Conservation (phyloP, 345 rosid genomes). For the Anastatica hierochuntica region DNA sequence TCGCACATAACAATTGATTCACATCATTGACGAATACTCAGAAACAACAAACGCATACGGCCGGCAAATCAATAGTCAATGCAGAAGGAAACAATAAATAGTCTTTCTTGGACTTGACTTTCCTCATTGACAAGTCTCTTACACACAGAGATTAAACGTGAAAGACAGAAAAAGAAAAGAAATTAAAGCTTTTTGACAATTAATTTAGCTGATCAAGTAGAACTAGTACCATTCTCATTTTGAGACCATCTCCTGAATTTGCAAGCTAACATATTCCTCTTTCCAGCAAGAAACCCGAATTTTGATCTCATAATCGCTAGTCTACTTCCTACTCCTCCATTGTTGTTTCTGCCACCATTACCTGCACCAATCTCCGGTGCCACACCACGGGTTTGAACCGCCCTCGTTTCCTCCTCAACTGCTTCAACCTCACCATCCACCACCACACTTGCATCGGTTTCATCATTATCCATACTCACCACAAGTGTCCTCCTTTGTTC, state of each 20-base stretch:
- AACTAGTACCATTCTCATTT: conserved; percentile 31
- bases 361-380: conserved; percentile 24
- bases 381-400: conserved; percentile 37
- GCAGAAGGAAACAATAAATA: too few relatives aligned
- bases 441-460: background rate
- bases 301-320: conserved; percentile 40
- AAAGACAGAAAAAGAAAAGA: too few relatives aligned
- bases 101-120: too few relatives aligned
- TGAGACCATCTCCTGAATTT: conserved; percentile 50
- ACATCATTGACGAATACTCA: too few relatives aligned
- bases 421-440: conserved; percentile 28
- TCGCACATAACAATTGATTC: too few relatives aligned
- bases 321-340: conserved; percentile 37
- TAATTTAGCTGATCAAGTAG: conserved; percentile 12
- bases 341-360: conserved; percentile 17
- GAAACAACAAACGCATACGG: too few relatives aligned
- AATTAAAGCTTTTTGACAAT: background rate
- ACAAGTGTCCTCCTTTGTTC: conserved; percentile 45
- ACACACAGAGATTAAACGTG: background rate
- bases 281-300: conserved; percentile 44
- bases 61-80: too few relatives aligned
- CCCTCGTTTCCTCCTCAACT: conserved; percentile 48
- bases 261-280: conserved; percentile 40
- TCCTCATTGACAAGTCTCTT: too few relatives aligned
- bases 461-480: conserved; percentile 52